phyloP scores from a whole-genome alignment of 345 rosid genomes.

The Lepidium didymum region DNA sequence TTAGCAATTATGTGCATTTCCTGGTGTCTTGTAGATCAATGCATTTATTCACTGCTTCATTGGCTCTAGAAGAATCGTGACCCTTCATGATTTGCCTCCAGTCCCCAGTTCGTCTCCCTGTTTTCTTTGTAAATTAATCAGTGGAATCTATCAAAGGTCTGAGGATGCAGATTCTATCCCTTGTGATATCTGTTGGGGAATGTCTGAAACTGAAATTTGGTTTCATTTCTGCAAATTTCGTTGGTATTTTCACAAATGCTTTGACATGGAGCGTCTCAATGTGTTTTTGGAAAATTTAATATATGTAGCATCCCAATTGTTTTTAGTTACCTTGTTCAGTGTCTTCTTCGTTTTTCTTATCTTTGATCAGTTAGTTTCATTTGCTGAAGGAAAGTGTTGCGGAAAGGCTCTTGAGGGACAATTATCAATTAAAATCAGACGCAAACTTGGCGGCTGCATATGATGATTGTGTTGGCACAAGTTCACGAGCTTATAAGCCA shows the following conservation, averaged over 20 bases:
- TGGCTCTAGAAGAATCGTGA: slow-evolving; percentile 50
- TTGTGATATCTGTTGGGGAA: neutral
- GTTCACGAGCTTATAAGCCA: neutral
- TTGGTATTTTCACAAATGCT: neutral
- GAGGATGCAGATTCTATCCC: neutral
- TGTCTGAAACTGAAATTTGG: neutral
- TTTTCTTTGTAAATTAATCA: neutral
- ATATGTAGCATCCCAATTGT: no score
- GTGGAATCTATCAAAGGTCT: slow-evolving; percentile 2
- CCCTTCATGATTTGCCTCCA: slow-evolving; percentile 52
- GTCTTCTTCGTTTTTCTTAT: neutral
- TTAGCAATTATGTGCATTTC: neutral
- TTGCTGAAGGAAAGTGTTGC: neutral
- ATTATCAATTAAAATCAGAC: slow-evolving; percentile 22
- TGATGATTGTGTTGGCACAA: neutral
- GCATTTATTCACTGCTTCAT: slow-evolving; percentile 81
- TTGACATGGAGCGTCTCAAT: neutral
- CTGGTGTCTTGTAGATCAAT: slow-evolving; percentile 45
- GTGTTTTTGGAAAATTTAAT: neutral
- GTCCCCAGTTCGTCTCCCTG: neutral
- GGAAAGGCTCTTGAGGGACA: slow-evolving; percentile 11
- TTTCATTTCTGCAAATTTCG: neutral
- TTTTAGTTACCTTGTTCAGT: neutral
- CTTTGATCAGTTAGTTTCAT: neutral
- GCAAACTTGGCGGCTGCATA: slow-evolving; percentile 35